Conservation (phyloP, 2,329 filamentous ascomycete species). For the Aspergillus luchuensis region DNA sequence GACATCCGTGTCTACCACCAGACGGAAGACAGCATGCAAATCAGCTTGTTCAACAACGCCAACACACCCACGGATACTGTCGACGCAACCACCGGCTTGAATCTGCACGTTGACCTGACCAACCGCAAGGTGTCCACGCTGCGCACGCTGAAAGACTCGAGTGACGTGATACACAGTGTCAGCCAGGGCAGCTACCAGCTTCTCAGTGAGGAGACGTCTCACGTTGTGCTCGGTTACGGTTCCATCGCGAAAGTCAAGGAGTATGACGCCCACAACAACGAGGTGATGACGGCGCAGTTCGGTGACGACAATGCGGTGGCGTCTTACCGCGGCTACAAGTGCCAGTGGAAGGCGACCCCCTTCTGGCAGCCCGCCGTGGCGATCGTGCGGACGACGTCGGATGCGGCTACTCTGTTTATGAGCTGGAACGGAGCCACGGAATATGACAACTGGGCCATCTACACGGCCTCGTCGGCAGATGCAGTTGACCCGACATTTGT, state of each 20-base stretch:
- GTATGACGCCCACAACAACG: constrained; percentile 33
- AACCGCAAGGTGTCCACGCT: constrained; percentile 27
- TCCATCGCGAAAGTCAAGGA: constrained; percentile 41
- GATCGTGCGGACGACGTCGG: constrained; percentile 17
- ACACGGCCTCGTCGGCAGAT: constrained; percentile 23
- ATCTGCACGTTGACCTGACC: constrained; percentile 25
- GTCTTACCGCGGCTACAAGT: constrained; percentile 42
- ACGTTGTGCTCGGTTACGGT: constrained; percentile 40
- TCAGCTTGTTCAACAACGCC: constrained; percentile 38
- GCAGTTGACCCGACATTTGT: constrained; percentile 24
- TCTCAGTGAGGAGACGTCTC: constrained; percentile 24
- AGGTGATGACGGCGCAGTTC: constrained; percentile 37
- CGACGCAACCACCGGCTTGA: constrained; percentile 26
- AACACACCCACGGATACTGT: constrained; percentile 28
- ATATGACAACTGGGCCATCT: constrained; percentile 40
- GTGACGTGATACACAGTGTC: constrained; percentile 29
- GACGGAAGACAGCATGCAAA: constrained; percentile 34
- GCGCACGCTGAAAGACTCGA: constrained; percentile 24
- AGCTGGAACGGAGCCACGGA: constrained; percentile 45
- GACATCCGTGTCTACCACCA: constrained; percentile 40
- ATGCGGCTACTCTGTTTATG: constrained; percentile 33
- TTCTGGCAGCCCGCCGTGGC: constrained; percentile 32
- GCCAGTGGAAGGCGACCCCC: constrained; percentile 37
- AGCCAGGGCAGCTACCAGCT: constrained; percentile 35
- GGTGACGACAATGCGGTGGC: constrained; percentile 31